A percentile compares a stretch with the other conserved stretches of the same genome.
Conservation (phyloP, 495 filamentous ascomycete species). For the Delitschia confertaspora region DNA sequence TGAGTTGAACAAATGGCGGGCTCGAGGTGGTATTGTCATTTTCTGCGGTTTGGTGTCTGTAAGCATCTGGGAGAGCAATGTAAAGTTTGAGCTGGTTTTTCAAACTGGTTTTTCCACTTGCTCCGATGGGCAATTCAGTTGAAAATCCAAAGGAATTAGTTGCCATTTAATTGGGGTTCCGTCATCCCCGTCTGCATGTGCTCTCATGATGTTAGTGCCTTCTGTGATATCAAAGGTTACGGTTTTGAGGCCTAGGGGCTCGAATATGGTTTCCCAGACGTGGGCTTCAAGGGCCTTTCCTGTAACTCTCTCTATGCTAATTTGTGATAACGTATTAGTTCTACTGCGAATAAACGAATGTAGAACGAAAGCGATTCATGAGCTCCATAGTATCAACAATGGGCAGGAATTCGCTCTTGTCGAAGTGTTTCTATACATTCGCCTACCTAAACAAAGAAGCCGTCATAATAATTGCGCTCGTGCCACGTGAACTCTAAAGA, state of each 20-base stretch:
- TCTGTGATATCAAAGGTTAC: conserved; percentile 1
- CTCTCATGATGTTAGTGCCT: neutral
- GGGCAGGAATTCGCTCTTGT: neutral
- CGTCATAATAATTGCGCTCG: no score
- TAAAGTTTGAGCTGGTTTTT: conserved; percentile 8
- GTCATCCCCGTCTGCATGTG: conserved; percentile 3
- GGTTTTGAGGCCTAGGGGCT: conserved; percentile 1
- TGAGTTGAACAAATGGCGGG: conserved; percentile 8
- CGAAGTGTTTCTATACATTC: conserved; percentile 6
- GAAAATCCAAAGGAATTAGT: neutral
- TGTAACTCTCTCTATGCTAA: conserved; percentile 8
- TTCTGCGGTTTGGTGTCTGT: conserved; percentile 5
- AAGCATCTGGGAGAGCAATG: conserved; percentile 3
- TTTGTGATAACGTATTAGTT: conserved; percentile 6
- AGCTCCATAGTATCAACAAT: neutral
- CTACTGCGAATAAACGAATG: conserved; percentile 17
- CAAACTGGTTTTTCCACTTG: conserved; percentile 3
- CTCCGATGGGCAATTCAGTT: neutral
- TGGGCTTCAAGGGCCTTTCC: conserved; percentile 5
- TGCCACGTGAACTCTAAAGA: no score
- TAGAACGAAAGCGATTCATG: conserved; percentile 2
- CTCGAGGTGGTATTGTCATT: conserved; percentile 1
- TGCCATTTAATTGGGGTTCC: neutral
- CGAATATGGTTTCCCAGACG: conserved; percentile 7
- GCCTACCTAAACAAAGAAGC: no score